Base-by-base conservation (phyloP, 148 eudicot genomes). In the Amaranthus hypochondriacus region DNA sequence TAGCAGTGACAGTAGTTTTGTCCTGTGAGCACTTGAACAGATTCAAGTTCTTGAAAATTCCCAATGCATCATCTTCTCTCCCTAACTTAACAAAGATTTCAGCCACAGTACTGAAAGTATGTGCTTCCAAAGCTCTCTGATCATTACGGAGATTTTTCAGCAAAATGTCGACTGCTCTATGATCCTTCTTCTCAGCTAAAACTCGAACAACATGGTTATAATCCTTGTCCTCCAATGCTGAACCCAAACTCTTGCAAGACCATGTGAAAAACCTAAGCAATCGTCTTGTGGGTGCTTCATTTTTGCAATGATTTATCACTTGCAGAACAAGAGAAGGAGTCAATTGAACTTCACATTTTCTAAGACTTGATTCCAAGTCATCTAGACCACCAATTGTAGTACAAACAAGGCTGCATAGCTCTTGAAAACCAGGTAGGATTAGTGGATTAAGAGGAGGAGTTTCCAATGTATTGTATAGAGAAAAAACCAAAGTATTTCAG, bases 231-330 rank as follows among this genome's bases (percentile, higher is more conserved):
- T 69, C 76, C 76, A 88, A 64, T 9, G 42, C 59, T 55, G 70
- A 49, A 7, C 81, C 82, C 68, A 88, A 79, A 75, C 60, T 79
- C 74, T 76, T 82, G 71, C 83, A 69, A 2, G 89, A 86, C 92
- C 92, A 88, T 47, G 84, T 81, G 75, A 88, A 88, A 77, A 88
- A 88, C 68, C 92, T 83, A 44, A 88, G 81, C 74, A 87, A 55
- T 69, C 87, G 80, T 68, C 87, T 88, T 5, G 79, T 73, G 56
- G 83, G 81, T 13, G 86, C 82, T 65, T 88, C 84, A 42, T 73
- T 72, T 74, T 84, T 88, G 68, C 92, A 86, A 11, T 72, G 82
- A 66, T 88, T 75, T 28, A 88, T 78, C 62, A 88, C 85, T 79
- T 83, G 75, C 49, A 81, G 69, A 56, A 88, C 92, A 59, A 73